phyloP scores from a whole-genome alignment of 345 rosid genomes.

The Balakata baccata region DNA sequence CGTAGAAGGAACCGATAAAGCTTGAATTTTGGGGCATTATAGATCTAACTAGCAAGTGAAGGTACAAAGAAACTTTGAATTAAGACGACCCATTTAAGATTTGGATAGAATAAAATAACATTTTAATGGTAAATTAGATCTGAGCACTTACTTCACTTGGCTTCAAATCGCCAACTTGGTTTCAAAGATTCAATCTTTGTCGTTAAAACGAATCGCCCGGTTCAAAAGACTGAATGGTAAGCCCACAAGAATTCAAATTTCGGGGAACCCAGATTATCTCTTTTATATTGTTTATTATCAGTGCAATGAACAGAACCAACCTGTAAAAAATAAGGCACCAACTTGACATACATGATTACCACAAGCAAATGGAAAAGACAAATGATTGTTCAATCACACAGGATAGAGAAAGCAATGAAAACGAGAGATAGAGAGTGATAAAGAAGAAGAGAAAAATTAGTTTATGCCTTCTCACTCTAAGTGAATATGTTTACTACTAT shows the following conservation, averaged over 20 bases:
- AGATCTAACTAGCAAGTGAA: slow-evolving; percentile 37
- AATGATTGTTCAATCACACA: slow-evolving; percentile 31
- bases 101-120: slow-evolving; percentile 35
- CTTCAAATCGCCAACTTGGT: slow-evolving; percentile 35
- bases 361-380: slow-evolving; percentile 18
- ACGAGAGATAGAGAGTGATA: slow-evolving; percentile 21
- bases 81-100: slow-evolving; percentile 27
- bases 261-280: slow-evolving; percentile 22
- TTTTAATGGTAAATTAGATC: slow-evolving; percentile 51
- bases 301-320: slow-evolving; percentile 26
- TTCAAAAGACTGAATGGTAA: slow-evolving; percentile 22
- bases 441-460: background rate
- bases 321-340: slow-evolving; percentile 17
- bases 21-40: slow-evolving; percentile 19
- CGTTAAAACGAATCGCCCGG: slow-evolving; percentile 29
- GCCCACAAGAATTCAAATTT: slow-evolving; percentile 22
- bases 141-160: slow-evolving; percentile 53
- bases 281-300: slow-evolving; percentile 21
- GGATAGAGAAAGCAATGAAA: slow-evolving; percentile 21
- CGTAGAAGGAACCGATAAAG: slow-evolving; percentile 11
- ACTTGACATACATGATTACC: slow-evolving; percentile 12
- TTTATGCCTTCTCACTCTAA: slow-evolving; percentile 24
- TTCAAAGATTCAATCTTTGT: slow-evolving; percentile 25
- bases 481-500: slow-evolving; percentile 22
- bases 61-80: slow-evolving; percentile 19